Conservation (phyloP, 2,329 filamentous ascomycete species). For the Botryotinia convoluta region DNA sequence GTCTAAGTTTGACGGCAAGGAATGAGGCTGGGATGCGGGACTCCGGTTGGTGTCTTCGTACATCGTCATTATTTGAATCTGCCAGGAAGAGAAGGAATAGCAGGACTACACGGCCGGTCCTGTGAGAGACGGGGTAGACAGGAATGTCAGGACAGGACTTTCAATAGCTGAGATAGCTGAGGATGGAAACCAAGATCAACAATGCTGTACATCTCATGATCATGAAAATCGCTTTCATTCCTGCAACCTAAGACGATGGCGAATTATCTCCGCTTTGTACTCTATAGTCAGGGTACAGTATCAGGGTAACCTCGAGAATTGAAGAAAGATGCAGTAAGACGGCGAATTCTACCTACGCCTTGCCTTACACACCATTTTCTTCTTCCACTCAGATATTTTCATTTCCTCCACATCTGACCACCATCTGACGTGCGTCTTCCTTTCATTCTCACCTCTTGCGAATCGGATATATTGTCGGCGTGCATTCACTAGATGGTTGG, state of each 20-base stretch:
- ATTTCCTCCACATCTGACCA: constrained; percentile 1
- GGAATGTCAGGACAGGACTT: background rate
- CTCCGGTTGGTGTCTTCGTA: background rate
- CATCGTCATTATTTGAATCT: background rate
- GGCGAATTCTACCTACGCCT: background rate
- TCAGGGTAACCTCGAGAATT: background rate
- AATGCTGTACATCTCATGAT: constrained; percentile 10
- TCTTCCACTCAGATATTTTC: background rate
- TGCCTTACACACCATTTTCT: background rate
- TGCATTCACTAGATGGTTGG: background rate
- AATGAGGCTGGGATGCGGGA: constrained; percentile 9
- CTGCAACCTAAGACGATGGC: background rate
- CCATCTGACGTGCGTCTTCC: constrained; percentile 11
- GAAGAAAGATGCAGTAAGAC: background rate
- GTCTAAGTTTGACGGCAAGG: constrained; percentile 4
- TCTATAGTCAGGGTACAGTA: background rate
- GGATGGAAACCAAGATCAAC: constrained; percentile 1
- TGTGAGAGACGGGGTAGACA: background rate
- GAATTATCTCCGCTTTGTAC: constrained; percentile 7
- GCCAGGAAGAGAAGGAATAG: background rate
- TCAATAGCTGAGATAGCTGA: background rate
- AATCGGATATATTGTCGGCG: background rate
- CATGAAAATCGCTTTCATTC: background rate
- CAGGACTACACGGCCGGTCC: background rate
- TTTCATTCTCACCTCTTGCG: constrained; percentile 3